These are phyloP conservation scores for Warburgia ugandensis DNA, from an alignment of 164 flowering plant species.

Conservation along the genomic window DNA sequence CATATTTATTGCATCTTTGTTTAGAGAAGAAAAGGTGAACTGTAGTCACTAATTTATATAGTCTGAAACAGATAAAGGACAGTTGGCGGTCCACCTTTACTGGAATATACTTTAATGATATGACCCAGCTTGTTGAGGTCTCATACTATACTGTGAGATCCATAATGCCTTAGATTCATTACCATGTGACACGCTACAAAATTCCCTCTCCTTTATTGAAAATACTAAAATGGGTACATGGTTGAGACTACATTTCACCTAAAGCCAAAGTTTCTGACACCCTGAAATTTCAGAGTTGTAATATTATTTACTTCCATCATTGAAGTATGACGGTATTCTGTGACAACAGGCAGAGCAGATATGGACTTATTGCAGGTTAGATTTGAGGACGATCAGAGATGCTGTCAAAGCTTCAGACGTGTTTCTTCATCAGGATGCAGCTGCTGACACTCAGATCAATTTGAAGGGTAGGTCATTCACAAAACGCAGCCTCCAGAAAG, in stretches of 20 bases:
- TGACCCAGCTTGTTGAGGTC: too few relatives aligned
- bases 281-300: background rate
- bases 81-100: too few relatives aligned
- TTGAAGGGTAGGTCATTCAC: conserved; percentile 9
- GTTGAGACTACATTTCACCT: too few relatives aligned
- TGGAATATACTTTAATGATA: too few relatives aligned
- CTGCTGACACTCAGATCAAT: conserved; percentile 15
- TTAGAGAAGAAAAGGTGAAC: too few relatives aligned
- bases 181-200: background rate
- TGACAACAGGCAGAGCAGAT: conserved; percentile 42
- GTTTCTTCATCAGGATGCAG: conserved; percentile 16
- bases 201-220: background rate
- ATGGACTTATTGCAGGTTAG: conserved; percentile 40
- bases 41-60: too few relatives aligned
- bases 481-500: conserved; percentile 26
- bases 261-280: background rate
- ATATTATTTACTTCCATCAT: background rate
- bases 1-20: too few relatives aligned
- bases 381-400: conserved; percentile 28
- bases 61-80: too few relatives aligned
- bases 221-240: too few relatives aligned
- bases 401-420: conserved; percentile 24
- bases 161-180: background rate
- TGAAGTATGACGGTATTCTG: background rate
- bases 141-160: too few relatives aligned